Evolutionary conservation across 2,329 filamentous ascomycete genomes (phyloP), one percentile per base, ranked within the genome.

Genomic region (Claviceps paspali): DNA sequence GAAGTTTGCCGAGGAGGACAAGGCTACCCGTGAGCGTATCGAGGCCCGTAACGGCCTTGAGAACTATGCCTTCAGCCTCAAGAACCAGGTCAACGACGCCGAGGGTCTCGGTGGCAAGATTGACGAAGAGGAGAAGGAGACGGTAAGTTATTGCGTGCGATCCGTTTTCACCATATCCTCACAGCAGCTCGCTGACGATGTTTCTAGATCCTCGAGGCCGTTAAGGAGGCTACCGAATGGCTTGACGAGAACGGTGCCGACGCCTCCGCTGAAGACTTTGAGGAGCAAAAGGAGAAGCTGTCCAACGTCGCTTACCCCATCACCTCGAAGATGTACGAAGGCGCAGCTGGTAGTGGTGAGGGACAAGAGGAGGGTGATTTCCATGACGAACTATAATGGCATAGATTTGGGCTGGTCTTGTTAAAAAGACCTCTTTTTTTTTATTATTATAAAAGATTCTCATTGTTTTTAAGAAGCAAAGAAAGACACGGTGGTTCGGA

Each of bases 281-380:
- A 95, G 65, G 91, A 98, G 76, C 88, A 96, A 73, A 94, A 92
- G 73, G 88, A 98, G 82, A 95, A 95, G 76, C 76, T 98, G 50
- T 92, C 83, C 53, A 82, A 82, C 62, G 83, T 95, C 47, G 91
- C 91, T 38, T 95, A 96, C 70, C 91, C 91, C 50, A 98, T 98
- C 67, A 98, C 91, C 52, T 93, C 84, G 70, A 98, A 98, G 78
- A 74, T 95, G 55, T 95, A 95, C 71, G 53, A 76, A 74, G 61
- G 57, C 37, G 79, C 72, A 48, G 76, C 70, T 45, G 73, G 69
- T 49, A 73, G 24, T 10, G 31, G 34, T 19, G 49, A 46, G 41
- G 70, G 65, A 45, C 80, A 77, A 43, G 81, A 84, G 48, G 82
- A 86, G 48, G 82, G 78, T 61, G 73, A 76, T 45, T 57, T 62